phyloP scores from a whole-genome alignment of 2,329 filamentous ascomycete genomes.

The Ophiostoma sp. region DNA sequence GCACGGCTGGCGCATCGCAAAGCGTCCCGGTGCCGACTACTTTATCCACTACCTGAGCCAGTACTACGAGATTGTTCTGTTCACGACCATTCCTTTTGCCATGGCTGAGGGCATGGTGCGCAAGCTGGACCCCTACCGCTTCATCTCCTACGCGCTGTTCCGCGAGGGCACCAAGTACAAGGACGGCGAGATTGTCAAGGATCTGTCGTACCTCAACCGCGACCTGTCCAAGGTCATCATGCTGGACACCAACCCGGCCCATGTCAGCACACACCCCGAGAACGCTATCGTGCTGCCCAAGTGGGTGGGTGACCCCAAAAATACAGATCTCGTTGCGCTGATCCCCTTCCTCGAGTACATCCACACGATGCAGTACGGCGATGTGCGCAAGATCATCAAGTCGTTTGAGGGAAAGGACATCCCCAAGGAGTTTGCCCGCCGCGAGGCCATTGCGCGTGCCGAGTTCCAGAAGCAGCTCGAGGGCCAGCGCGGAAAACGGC shows the following conservation, averaged over 20 bases:
- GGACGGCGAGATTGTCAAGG: constrained; percentile 95
- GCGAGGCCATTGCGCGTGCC: constrained; percentile 78
- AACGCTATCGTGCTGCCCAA: constrained; percentile 89
- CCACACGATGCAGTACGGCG: constrained; percentile 83
- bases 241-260: constrained; percentile 76
- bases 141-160: constrained; percentile 92
- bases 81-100: constrained; percentile 79
- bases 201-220: constrained; percentile 95
- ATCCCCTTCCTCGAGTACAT: constrained; percentile 98
- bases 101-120: constrained; percentile 82
- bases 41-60: constrained; percentile 94
- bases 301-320: constrained; percentile 77
- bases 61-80: constrained; percentile 96
- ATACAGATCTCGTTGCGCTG: constrained; percentile 78
- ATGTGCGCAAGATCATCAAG: constrained; percentile 79
- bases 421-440: constrained; percentile 78
- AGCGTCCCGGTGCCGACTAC: constrained; percentile 92
- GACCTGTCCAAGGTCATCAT: constrained; percentile 93
- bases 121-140: constrained; percentile 90
- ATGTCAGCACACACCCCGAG: constrained; percentile 87
- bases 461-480: constrained; percentile 76
- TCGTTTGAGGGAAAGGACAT: constrained; percentile 88
- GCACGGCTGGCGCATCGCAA: constrained; percentile 91
- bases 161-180: constrained; percentile 96
- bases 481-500: constrained; percentile 59